These are phyloP conservation scores for Lecanicillium sp. DNA, from an alignment of 2,329 filamentous ascomycete species.

Conservation along the genomic window DNA sequence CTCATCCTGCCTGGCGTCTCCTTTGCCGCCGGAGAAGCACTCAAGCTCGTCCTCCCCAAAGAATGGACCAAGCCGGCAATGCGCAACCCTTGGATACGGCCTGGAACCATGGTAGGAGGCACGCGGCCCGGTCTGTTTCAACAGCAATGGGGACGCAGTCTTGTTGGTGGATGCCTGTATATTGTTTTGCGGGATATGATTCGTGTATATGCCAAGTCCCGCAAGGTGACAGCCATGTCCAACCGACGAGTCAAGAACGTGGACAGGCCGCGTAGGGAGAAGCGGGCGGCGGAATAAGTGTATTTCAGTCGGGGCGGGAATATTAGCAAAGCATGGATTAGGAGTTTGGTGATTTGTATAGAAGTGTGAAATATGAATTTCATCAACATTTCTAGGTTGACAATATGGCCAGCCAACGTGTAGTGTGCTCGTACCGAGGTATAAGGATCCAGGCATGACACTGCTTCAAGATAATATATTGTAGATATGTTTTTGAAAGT, in stretches of 20 bases:
- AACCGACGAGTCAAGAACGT: slow-evolving; percentile 47
- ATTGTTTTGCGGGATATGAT: slow-evolving; percentile 70
- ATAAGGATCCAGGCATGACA: too few relatives aligned
- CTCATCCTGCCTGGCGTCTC: slow-evolving; percentile 78
- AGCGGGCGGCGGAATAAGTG: slow-evolving; percentile 5
- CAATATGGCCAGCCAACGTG: too few relatives aligned
- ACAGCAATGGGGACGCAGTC: slow-evolving; percentile 78
- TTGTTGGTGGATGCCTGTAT: slow-evolving; percentile 82
- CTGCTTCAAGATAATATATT: too few relatives aligned
- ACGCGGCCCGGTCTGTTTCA: slow-evolving; percentile 61
- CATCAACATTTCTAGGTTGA: too few relatives aligned
- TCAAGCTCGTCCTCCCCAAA: slow-evolving; percentile 59
- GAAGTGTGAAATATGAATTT: too few relatives aligned
- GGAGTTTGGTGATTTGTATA: too few relatives aligned
- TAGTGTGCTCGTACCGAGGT: too few relatives aligned
- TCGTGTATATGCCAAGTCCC: slow-evolving; percentile 55
- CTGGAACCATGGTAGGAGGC: slow-evolving; percentile 14
- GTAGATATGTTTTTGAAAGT: too few relatives aligned
- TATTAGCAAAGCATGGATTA: not conserved
- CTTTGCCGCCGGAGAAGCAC: slow-evolving; percentile 65
- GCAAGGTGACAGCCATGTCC: slow-evolving; percentile 46
- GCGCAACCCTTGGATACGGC: slow-evolving; percentile 15
- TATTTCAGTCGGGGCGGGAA: not conserved
- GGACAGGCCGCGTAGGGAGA: slow-evolving; percentile 34
- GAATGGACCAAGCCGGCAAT: slow-evolving; percentile 49